A percentile compares a stretch with the other conserved stretches of the same genome.
These are phyloP conservation scores for Solidago caesia DNA, from an alignment of 129 eudicot species.

Conservation along the genomic window DNA sequence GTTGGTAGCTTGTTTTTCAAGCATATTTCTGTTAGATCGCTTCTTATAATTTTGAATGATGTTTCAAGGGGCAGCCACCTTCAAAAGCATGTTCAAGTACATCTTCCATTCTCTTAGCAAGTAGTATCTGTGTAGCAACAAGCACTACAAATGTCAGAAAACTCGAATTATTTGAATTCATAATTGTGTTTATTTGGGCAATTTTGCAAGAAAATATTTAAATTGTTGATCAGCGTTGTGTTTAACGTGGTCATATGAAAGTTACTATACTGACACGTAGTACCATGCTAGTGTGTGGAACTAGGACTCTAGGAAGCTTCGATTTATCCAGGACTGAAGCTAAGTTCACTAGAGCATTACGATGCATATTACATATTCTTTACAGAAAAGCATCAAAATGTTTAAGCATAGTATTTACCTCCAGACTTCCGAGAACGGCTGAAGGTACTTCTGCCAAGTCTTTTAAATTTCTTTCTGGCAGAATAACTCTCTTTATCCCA, in stretches of 20 bases:
- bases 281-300: neutral
- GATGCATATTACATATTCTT: neutral
- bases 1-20: slow-evolving; percentile 2
- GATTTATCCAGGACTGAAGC: neutral
- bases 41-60: slow-evolving; percentile 54
- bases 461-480: slow-evolving; percentile 86
- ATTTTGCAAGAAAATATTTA: slow-evolving; percentile 3
- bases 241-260: neutral
- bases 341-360: neutral
- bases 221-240: neutral
- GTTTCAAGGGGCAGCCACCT: slow-evolving; percentile 94
- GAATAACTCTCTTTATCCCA: slow-evolving; percentile 86
- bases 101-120: slow-evolving; percentile 90
- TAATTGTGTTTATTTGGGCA: neutral
- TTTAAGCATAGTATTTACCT: slow-evolving; percentile 43
- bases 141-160: slow-evolving; percentile 16
- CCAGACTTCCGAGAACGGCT: slow-evolving; percentile 69
- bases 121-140: slow-evolving; percentile 48
- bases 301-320: neutral
- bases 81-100: slow-evolving; percentile 94
- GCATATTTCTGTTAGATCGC: slow-evolving; percentile 16
- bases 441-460: slow-evolving; percentile 93
- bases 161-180: neutral
- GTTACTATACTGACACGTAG: slow-evolving; percentile 5
- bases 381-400: neutral